These are phyloP conservation scores for Pistacia vera DNA, from an alignment of 345 rosid species.

Conservation along the genomic window DNA sequence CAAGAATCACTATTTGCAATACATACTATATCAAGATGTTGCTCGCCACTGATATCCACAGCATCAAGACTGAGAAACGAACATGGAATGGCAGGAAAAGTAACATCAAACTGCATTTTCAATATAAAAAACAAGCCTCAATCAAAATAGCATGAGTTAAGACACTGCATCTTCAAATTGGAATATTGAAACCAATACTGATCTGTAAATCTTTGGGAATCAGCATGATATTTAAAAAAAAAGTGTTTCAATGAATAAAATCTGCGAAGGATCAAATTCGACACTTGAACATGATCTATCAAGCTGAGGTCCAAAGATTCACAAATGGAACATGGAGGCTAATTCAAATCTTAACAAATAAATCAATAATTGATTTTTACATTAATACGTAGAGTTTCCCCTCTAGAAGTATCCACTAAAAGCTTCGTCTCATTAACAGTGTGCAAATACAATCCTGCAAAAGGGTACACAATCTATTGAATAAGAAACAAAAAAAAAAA, in stretches of 20 bases:
- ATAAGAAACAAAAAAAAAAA: not conserved
- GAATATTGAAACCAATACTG: not conserved
- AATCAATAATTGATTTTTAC: conserved; percentile 36
- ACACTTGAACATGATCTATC: not conserved
- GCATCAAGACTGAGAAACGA: conserved; percentile 71
- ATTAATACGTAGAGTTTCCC: conserved; percentile 83
- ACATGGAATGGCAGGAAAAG: conserved; percentile 67
- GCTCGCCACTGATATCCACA: conserved; percentile 84
- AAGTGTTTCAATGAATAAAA: too few species aligned
- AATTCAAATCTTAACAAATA: not conserved
- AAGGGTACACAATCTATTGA: not conserved
- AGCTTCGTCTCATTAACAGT: conserved; percentile 88
- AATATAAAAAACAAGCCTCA: too few species aligned
- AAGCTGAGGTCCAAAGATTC: not conserved
- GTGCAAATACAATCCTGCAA: conserved; percentile 78
- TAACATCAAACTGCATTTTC: conserved; percentile 60
- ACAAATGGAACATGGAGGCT: not conserved
- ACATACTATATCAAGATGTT: conserved; percentile 69
- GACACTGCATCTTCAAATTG: conserved; percentile 42
- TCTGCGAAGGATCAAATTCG: not conserved
- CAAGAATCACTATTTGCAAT: conserved; percentile 3
- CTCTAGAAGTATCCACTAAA: conserved; percentile 91
- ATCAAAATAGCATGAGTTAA: conserved; percentile 14
- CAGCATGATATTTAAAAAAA: too few species aligned
- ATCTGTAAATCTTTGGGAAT: not conserved